phyloP scores from a whole-genome alignment of 2,329 filamentous ascomycete species.

The Botrytis squamosa region DNA sequence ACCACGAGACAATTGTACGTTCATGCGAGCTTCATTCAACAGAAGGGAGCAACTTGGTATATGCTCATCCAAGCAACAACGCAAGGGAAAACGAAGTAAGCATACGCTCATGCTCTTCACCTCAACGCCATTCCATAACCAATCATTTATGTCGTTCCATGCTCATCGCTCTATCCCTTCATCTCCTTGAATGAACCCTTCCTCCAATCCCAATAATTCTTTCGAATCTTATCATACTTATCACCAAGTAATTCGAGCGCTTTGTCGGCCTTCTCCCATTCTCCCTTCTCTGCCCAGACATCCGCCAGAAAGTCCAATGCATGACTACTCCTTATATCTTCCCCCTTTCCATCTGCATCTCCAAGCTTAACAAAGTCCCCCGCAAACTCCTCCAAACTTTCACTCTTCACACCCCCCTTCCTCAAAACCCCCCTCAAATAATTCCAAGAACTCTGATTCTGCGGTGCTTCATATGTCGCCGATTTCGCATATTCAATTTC shows the following conservation, averaged over 20 bases:
- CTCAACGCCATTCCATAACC: not conserved
- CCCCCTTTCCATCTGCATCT: slow-evolving; percentile 39
- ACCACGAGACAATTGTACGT: not conserved
- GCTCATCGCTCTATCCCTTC: not conserved
- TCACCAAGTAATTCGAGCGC: slow-evolving; percentile 73
- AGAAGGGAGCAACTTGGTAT: not conserved
- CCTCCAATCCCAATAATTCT: slow-evolving; percentile 88
- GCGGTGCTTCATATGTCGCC: slow-evolving; percentile 75
- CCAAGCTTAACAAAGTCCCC: slow-evolving; percentile 52
- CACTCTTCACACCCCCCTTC: slow-evolving; percentile 58
- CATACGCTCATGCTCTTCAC: not conserved
- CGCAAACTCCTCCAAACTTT: slow-evolving; percentile 49
- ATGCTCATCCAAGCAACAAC: not conserved
- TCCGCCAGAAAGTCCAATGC: slow-evolving; percentile 72
- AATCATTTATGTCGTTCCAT: not conserved
- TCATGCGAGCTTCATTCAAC: not conserved
- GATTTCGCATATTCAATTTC: slow-evolving; percentile 74
- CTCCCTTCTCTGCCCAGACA: slow-evolving; percentile 54
- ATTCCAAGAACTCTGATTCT: slow-evolving; percentile 94
- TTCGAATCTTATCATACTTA: slow-evolving; percentile 87
- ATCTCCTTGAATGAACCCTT: slow-evolving; percentile 36
- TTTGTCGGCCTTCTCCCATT: slow-evolving; percentile 61
- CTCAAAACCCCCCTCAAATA: slow-evolving; percentile 77
- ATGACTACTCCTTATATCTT: slow-evolving; percentile 60
- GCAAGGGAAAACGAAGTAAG: not conserved